Evolutionary conservation across 2,329 filamentous ascomycete genomes (phyloP).

Genomic region (Fusarium acutatum): DNA sequence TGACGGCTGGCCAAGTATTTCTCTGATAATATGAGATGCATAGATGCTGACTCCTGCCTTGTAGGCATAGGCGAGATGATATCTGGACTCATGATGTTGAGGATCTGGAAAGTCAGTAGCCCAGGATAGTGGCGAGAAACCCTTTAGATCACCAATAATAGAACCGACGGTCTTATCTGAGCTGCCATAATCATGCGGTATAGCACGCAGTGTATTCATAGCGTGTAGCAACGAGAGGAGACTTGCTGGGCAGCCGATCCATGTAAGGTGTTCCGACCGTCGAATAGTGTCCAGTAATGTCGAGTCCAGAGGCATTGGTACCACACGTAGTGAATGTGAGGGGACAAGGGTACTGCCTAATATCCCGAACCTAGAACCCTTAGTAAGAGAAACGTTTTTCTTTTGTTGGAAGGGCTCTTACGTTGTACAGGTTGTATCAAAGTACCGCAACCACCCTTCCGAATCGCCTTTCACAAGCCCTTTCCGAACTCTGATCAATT

Average conservation of each 20-base stretch:
- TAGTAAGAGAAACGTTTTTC: too few relatives aligned
- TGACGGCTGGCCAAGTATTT: not conserved
- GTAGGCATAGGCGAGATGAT: not conserved
- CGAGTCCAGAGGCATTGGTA: not conserved
- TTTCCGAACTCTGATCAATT: not conserved
- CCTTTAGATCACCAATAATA: too few relatives aligned
- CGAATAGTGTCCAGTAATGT: fast-evolving
- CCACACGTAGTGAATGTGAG: fast-evolving
- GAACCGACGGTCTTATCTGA: too few relatives aligned
- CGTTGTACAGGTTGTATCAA: not conserved
- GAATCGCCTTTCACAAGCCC: fast-evolving
- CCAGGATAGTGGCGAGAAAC: not conserved
- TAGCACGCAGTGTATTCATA: not conserved
- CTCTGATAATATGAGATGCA: fast-evolving
- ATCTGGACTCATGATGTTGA: not conserved
- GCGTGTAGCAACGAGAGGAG: fast-evolving
- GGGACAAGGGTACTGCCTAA: not conserved
- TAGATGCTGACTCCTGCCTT: not conserved
- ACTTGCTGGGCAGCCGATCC: not conserved
- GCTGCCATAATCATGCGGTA: too few relatives aligned
- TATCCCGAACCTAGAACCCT: not conserved
- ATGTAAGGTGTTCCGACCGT: not conserved
- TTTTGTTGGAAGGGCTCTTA: too few relatives aligned
- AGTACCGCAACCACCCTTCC: fast-evolving
- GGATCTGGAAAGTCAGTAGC: not conserved